Evolutionary conservation across 371 early-diverging fungal species (phyloP).

Genomic region (Rhizopus delemar): DNA sequence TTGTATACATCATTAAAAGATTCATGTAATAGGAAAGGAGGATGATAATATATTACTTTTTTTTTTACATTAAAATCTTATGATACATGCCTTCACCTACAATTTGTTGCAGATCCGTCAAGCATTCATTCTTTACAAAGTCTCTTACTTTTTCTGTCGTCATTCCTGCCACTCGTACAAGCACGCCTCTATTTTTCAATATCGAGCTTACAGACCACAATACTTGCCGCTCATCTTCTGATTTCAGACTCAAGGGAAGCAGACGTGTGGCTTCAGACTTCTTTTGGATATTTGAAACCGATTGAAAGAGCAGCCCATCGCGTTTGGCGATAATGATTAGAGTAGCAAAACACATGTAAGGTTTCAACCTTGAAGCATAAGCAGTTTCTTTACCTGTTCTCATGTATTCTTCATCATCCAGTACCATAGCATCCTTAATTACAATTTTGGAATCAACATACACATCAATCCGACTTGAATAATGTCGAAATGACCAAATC

Average conservation of each 20-base stretch:
- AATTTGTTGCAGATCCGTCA: constrained; percentile 31
- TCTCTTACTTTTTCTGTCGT: constrained; percentile 47
- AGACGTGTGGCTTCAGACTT: constrained; percentile 36
- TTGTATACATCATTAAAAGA: no score
- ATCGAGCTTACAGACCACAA: constrained; percentile 44
- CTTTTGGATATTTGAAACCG: constrained; percentile 18
- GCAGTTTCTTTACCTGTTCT: constrained; percentile 24
- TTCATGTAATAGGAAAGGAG: no score
- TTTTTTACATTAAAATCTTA: constrained; percentile 37
- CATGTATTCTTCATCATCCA: constrained; percentile 49
- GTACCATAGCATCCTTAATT: constrained; percentile 64
- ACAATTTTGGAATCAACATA: constrained; percentile 41
- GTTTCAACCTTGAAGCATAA: constrained; percentile 38
- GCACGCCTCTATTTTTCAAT: constrained; percentile 31
- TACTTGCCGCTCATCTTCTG: constrained; percentile 23
- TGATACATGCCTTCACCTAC: constrained; percentile 50
- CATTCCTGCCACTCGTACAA: constrained; percentile 50
- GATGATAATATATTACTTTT: no score
- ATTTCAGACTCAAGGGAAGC: constrained; percentile 27
- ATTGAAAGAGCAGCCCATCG: constrained; percentile 11
- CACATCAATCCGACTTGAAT: constrained; percentile 64
- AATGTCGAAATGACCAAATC: constrained; percentile 68
- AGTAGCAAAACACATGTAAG: constrained; percentile 52
- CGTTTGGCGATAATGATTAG: constrained; percentile 30
- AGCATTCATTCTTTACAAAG: constrained; percentile 46